Evolutionary conservation across 2,329 filamentous ascomycete species (phyloP), one percentile per base, ranked within the genome.

Genomic region (Penicillium aurantiogriseum): DNA sequence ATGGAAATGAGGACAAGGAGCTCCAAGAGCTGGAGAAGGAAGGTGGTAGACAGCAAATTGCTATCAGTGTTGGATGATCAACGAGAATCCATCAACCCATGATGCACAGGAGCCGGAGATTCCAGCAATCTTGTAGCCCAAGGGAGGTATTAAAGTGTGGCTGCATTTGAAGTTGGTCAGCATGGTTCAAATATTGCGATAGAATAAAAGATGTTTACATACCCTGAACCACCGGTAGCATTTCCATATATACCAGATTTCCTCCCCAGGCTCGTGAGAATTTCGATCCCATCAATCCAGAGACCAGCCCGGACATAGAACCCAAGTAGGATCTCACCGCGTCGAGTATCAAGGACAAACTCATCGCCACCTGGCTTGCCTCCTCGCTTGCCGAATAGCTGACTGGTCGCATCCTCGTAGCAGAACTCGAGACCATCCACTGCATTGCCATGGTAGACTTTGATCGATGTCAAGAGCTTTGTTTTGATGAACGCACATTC

Each of bases 341-440:
- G 87, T 43, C 91, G 85, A 35, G 90, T 87, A 74, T 97, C 87
- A 65, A 97, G 81, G 17, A 89, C 82, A 76, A 96, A 96, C 45
- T 86, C 83, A 68, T 89, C 87, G 1, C 88, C 88, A 3, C 85
- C 86, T 25, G 82, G 76, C 61, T 88, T 88, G 8, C 88, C 89
- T 13, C 88, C 89, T 54, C 83, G 81, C 69, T 91, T 92, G 40
- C 94, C 94, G 78, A 99, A 95, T 4, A 97, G 74, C 71, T 97
- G 91, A 54, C 82, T 88, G 1, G 90, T 88, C 17, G 85, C 83
- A 72, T 97, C 92, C 68, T 97, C 93, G 70, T 96, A 97, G 58
- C 90, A 81, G 74, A 99, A 97, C 72, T 97, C 93, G 21, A 99
- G 75, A 0, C 94, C 94, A 71, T 96, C 89, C 13, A 97, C 71